Percentiles rank a stretch among this genome's conserved stretches.
phyloP scores from a whole-genome alignment of 2,329 filamentous ascomycete species.

The Thermothelomyces thermophilus region DNA sequence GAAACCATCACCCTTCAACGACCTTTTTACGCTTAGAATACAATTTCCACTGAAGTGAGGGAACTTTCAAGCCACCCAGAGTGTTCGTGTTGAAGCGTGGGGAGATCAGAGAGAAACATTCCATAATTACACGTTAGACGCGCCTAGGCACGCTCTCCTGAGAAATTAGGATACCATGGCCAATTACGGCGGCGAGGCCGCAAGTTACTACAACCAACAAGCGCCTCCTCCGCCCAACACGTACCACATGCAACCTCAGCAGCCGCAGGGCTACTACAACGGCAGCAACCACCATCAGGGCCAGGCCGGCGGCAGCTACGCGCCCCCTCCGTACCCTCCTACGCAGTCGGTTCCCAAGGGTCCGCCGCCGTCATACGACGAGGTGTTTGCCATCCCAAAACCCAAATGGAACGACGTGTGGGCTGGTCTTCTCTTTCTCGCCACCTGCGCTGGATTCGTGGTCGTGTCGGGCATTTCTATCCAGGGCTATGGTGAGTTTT shows the following conservation, averaged over 20 bases:
- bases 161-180: too few relatives aligned
- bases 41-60: too few relatives aligned
- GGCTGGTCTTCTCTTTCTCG: conserved; percentile 62
- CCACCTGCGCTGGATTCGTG: conserved; percentile 52
- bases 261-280: not conserved
- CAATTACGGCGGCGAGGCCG: conserved; percentile 17
- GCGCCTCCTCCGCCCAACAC: conserved; percentile 17
- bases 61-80: too few relatives aligned
- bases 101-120: too few relatives aligned
- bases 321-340: conserved; percentile 19
- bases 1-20: not conserved
- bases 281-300: conserved; percentile 8
- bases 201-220: conserved; percentile 19
- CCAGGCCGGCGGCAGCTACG: conserved; percentile 11
- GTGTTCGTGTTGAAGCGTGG: too few relatives aligned
- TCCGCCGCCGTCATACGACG: conserved; percentile 57
- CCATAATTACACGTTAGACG: too few relatives aligned
- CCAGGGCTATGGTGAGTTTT: conserved; percentile 61
- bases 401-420: conserved; percentile 90
- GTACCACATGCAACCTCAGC: conserved; percentile 19
- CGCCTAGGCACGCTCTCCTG: too few relatives aligned
- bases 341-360: conserved; percentile 26
- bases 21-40: too few relatives aligned
- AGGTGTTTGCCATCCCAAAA: conserved; percentile 72
- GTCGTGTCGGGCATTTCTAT: conserved; percentile 71